These are phyloP conservation scores for Trypanosoma platydactyli DNA, from an alignment of 208 protist genomes.

Conservation along the genomic window DNA sequence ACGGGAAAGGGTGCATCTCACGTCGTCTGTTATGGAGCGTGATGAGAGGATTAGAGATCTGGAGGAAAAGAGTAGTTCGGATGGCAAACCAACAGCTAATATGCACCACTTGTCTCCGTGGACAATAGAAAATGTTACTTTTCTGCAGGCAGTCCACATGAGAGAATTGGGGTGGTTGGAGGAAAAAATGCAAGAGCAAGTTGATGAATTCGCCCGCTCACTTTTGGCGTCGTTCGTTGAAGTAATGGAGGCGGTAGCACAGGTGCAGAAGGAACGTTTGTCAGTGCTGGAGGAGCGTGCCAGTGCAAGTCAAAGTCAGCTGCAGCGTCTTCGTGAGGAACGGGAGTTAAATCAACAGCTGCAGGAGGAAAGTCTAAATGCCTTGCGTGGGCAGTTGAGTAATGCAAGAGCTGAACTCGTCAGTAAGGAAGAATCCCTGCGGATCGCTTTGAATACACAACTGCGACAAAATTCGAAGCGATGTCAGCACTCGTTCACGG, in stretches of 20 bases:
- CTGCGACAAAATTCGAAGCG: not conserved
- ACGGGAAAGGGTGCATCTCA: slow-evolving; percentile 21
- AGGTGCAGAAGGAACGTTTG: not conserved
- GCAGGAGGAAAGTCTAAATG: slow-evolving; percentile 33
- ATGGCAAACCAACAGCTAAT: not conserved
- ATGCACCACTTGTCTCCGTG: not conserved
- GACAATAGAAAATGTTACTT: not conserved
- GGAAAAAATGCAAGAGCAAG: slow-evolving; percentile 12
- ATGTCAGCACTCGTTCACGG: not conserved
- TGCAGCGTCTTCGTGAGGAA: slow-evolving; percentile 20
- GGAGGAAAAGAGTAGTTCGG: not conserved
- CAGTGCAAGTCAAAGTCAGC: slow-evolving; percentile 13
- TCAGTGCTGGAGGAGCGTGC: slow-evolving; percentile 4
- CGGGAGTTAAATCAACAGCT: slow-evolving; percentile 26
- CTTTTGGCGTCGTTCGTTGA: slow-evolving; percentile 1
- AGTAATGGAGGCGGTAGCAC: slow-evolving; percentile 1
- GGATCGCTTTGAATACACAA: slow-evolving; percentile 35
- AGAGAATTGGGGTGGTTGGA: slow-evolving; percentile 1
- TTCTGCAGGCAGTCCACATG: not conserved
- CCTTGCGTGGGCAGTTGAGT: slow-evolving; percentile 30
- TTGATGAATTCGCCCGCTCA: slow-evolving; percentile 10
- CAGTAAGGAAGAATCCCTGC: slow-evolving; percentile 48
- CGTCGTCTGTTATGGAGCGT: slow-evolving; percentile 6
- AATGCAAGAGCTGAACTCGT: slow-evolving; percentile 26
- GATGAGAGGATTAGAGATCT: slow-evolving; percentile 1